Base-by-base conservation (phyloP, 305 asterid species). In the Fraxinus baroniana region DNA sequence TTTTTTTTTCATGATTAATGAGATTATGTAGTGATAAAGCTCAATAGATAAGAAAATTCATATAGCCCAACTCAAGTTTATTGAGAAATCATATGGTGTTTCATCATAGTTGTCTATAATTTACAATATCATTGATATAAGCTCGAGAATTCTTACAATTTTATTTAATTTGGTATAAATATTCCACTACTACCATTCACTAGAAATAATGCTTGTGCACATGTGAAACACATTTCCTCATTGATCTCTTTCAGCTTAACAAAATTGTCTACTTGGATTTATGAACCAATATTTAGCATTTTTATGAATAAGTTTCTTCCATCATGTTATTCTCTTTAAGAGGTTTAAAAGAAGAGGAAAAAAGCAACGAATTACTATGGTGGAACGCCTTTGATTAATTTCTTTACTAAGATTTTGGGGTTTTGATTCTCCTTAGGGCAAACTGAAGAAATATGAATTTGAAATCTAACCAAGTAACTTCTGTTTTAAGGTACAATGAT, bases 401-500 rank as follows among this genome's bases (percentile, higher is more conserved):
- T 26, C 1, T 72, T 35, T 26, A 64, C 81, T 84, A 30, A 44
- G 17, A 74, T 52, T 83, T 28, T 75, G 74, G 33, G 46, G 74
- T 76, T 71, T 39, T 13, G 68, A 1, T 17, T 55, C 24, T 5
- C n/a, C 8, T 46, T 55, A 12, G 18, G 66, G 2, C 66, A 39
- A 24, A 17, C 28, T 2, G 52, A 22, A 39, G 4, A 24, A 60
- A 37, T 28, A 8, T 78, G 73, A 5, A 55, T 36, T 7, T 30
- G 1, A 1, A 33, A 64, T 71, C 76, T 77, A 79, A 74, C 57
- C 28, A 70, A 62, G 74, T 64, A 77, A 74, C 74, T 82, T 88
- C 33, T 79, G n/a, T 68, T 76, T 86, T 87, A 82, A 95, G 99
- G 94, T 90, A 90, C 92, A 94, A 86, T 77, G 97, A 94, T 79